These are phyloP conservation scores for Lizanozyma gosingica DNA, from an alignment of 1,139 yeast genomes.

Conservation along the genomic window DNA sequence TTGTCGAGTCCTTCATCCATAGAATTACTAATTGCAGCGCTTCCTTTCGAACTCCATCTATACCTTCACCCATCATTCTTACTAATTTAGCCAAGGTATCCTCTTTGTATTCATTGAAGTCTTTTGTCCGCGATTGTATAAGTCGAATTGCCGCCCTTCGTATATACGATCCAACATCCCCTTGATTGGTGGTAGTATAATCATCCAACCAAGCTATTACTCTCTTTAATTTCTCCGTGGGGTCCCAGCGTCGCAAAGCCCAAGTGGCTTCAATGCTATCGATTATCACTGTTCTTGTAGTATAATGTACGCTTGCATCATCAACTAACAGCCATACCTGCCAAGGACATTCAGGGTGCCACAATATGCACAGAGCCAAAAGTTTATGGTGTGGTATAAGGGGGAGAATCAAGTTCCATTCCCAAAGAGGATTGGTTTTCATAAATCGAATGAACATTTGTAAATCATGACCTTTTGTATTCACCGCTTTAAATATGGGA, in stretches of 20 bases:
- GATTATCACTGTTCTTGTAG: neutral
- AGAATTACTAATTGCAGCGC: neutral
- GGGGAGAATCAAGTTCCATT: neutral
- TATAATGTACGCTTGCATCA: neutral
- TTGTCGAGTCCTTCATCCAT: neutral
- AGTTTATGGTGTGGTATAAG: neutral
- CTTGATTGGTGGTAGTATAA: slow-evolving; percentile 35
- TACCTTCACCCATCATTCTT: neutral
- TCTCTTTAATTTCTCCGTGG: neutral
- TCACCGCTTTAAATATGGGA: neutral
- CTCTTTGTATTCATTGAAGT: too few species aligned
- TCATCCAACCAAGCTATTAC: slow-evolving; percentile 24
- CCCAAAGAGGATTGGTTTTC: neutral
- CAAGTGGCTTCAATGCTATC: neutral
- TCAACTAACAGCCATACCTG: neutral
- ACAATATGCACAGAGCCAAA: neutral
- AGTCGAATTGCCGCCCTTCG: slow-evolving; percentile 19
- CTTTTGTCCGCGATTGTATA: slow-evolving; percentile 6
- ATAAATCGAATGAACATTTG: neutral
- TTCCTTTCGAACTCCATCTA: neutral
- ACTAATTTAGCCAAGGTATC: neutral
- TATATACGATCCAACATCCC: slow-evolving; percentile 39
- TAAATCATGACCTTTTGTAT: neutral
- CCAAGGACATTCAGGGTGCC: neutral
- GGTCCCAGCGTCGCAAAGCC: neutral